Base-by-base conservation (phyloP, 805 yeast species). In the Yarrowia yakushimensis region DNA sequence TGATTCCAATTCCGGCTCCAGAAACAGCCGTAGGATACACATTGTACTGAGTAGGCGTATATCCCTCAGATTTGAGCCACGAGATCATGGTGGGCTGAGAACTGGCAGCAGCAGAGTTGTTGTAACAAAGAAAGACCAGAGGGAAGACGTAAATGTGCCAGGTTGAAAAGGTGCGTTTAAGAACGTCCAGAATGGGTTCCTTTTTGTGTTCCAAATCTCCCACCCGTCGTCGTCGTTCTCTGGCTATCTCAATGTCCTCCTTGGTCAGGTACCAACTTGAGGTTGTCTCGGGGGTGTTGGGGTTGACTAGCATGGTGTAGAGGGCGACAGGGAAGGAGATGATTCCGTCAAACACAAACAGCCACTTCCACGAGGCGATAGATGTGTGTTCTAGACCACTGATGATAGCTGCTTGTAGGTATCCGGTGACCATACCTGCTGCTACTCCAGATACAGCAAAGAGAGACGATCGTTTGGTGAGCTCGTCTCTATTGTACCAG, bases 401-500 rank as follows among this genome's bases (percentile, higher is more conserved):
- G 7, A 48, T 12, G 9, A 48, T 48, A 1, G 55, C 55, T 15
- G 55, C 20, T 15, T 48, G 55, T 10, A 48, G n/a, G 39, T 48
- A 48, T 15, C 55, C 55, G 0, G 55, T 48, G 2, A 48, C 55
- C 55, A 48, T 48, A 10, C 37, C 28, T 1, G 55, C 55, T 2
- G 55, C 55, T 1, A 48, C 55, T 20, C 55, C 55, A 22, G 55
- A 48, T 4, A 48, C n/a, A 9, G 55, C 55, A 22, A 48, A 48
- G 1, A 48, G 55, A 4, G 55, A 48, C 4, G 55, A 48, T 22
- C 55, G 10, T 15, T 48, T 48, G 10, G 55, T 48, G 28, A 48
- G 39, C n/a, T 78, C 81, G 22, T 69, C 69, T 13, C 78, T 67
- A 27, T 71, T 72, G 70, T 78, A 79, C 69, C 69, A 70, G 7